phyloP scores from a whole-genome alignment of 2,329 filamentous ascomycete species.

The Claviceps fusiformis region DNA sequence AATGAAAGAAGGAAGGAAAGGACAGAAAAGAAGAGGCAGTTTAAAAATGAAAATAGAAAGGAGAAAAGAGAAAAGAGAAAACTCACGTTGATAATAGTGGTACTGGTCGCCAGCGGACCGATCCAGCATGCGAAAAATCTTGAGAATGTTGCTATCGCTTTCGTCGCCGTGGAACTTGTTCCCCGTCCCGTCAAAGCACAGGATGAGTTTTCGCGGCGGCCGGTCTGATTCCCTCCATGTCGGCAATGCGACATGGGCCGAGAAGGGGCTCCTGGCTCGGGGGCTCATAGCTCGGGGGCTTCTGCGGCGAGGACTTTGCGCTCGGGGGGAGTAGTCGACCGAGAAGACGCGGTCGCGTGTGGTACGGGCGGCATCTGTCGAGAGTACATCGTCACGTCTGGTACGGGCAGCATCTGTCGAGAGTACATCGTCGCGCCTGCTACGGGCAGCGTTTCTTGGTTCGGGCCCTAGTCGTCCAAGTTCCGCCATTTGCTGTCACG shows the following conservation, averaged over 20 bases:
- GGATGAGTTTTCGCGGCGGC: conserved; percentile 32
- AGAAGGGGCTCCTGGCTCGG: conserved; percentile 2
- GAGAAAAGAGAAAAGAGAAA: background rate
- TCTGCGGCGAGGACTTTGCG: background rate
- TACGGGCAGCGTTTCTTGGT: background rate
- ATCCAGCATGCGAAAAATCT: conserved; percentile 58
- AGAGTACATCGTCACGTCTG: background rate
- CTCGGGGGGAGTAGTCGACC: background rate
- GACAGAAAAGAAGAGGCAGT: background rate
- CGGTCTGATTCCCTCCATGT: background rate
- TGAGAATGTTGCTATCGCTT: conserved; percentile 52
- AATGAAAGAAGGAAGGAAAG: background rate
- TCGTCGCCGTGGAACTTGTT: conserved; percentile 52
- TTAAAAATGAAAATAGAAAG: background rate
- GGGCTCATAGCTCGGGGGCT: conserved; percentile 3
- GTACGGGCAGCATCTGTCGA: background rate
- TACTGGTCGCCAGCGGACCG: conserved; percentile 47
- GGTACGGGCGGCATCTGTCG: background rate
- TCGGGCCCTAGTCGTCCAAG: background rate
- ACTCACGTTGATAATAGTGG: conserved; percentile 49
- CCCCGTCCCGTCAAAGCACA: conserved; percentile 51
- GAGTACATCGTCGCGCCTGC: background rate
- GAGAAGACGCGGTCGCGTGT: background rate
- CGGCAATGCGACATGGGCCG: background rate
- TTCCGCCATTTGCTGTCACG: background rate